Evolutionary conservation across 2,329 filamentous ascomycete genomes (phyloP), one percentile per base, ranked within the genome.

Genomic region (Clonostachys rhizophaga): DNA sequence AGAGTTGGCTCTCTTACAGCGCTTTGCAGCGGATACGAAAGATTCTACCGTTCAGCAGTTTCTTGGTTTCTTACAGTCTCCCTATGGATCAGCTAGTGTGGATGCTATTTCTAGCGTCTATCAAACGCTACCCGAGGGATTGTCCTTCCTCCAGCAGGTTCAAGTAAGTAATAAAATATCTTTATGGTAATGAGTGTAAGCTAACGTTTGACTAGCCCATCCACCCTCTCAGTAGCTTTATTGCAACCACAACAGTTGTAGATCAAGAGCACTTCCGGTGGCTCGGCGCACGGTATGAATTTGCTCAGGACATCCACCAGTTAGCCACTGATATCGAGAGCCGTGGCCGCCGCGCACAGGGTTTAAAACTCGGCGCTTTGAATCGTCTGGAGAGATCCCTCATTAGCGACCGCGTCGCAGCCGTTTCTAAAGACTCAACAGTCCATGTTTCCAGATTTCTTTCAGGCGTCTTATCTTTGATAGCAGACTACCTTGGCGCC

Each of bases 301-400:
- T 74, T 42, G 70, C 71, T 40, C 55, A 69, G 12, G 69, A 75
- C 5, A 58, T 81, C 2, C 65, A 70, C 35, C 53, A 51, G 35
- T 67, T 76, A 5, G 65, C 70, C 43, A 61, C 64, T 9, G 63
- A 59, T 4, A 62, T 82, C 36, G 62, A 72, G 12, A 48, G 55
- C 1, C 71, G 79, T 44, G 63, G 66, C 5, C 56, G 56, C 13
- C 67, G 70, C 44, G 70, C 72, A 43, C 68, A 69, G 37, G 62
- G 70, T 13, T 66, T 72, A 13, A 76, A 75, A 44, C 63, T 83
- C 6, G 77, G 76, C 7, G 68, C 70, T 2, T 64, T 86, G 52
- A 84, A 76, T 50, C 74, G 83, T 8, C 67, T 86, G 8, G 80
- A 86, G 58, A 71, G 83, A 49, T 84, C 83, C 2, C 67, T 74